Evolutionary conservation across 495 filamentous ascomycete species (phyloP), one percentile per base, ranked within the genome.

Genomic region (Xylaria sp.): DNA sequence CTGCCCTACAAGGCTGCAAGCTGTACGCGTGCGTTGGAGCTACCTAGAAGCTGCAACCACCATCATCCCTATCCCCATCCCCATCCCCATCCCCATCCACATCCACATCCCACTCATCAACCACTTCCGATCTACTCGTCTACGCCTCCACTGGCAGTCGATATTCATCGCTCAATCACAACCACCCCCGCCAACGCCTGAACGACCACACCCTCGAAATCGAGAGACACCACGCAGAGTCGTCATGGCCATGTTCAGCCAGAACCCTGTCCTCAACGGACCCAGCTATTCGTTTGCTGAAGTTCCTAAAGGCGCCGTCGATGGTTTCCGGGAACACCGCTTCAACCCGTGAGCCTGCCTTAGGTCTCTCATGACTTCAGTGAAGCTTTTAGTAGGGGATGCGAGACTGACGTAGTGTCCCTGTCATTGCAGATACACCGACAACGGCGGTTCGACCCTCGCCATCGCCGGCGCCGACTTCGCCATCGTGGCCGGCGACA

Each of bases 401-500:
- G 31, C 31, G 44, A 40, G 58, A 70, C 73, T 77, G 57, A 74
- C 69, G 15, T 50, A 19, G 33, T 62, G 15, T n/a, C n/a, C 11
- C 50, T 29, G 53, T 65, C 50, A 55, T 72, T 80, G n/a, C 78
- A 97, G 93, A 73, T 99, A 99, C 78, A 94, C 96, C 74, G 96
- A 99, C 84, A 99, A 99, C 78, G 96, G 96, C 72, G 96, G 96
- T 74, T 97, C 93, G 63, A 98, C 96, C 37, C 89, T 99, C 69
- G 96, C 96, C 77, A 98, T 99, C 81, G 90, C 92, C 43, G 96
- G 96, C 74, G 90, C 90, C 78, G 92, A 96, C 83, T 99, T 98
- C 86, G 87, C 94, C 68, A 95, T 99, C 81, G 87, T 99, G 78
- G 96, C 96, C 55, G 96, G 96, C 80, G 96, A 99, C 83, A 99